phyloP scores from a whole-genome alignment of 148 eudicot species.

The Cornus controversa region DNA sequence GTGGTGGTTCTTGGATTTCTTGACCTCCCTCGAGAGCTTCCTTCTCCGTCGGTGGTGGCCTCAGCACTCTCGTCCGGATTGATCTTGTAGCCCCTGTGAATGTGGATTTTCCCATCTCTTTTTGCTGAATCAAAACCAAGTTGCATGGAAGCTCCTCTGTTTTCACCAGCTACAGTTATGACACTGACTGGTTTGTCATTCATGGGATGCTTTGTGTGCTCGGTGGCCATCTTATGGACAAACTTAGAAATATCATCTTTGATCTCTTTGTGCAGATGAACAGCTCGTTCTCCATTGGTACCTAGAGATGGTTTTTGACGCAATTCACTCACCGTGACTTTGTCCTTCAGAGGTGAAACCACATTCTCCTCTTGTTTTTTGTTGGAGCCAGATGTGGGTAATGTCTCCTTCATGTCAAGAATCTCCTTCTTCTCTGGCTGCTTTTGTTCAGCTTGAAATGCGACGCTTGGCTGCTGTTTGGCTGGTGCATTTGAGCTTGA shows the following conservation, averaged over 20 bases:
- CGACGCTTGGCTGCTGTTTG: neutral
- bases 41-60: constrained; percentile 45
- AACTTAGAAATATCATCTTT: constrained; percentile 45
- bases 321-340: constrained; percentile 6
- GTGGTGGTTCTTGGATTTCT: constrained; percentile 20
- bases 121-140: constrained; percentile 39
- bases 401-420: neutral
- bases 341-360: constrained; percentile 1
- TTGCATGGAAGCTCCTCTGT: constrained; percentile 74
- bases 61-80: constrained; percentile 41
- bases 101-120: constrained; percentile 48
- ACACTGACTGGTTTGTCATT: constrained; percentile 43
- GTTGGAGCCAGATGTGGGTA: constrained; percentile 3
- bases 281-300: neutral
- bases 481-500: constrained; percentile 6
- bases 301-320: neutral
- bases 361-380: constrained; percentile 2
- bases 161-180: constrained; percentile 76
- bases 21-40: constrained; percentile 26
- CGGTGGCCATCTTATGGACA: constrained; percentile 32
- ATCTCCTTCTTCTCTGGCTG: constrained; percentile 10
- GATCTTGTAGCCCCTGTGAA: constrained; percentile 60
- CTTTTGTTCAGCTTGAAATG: constrained; percentile 17
- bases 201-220: constrained; percentile 28
- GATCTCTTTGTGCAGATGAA: constrained; percentile 43